Evolutionary conservation across 2,329 filamentous ascomycete species (phyloP).

Genomic region (Colletotrichum plurivorum): DNA sequence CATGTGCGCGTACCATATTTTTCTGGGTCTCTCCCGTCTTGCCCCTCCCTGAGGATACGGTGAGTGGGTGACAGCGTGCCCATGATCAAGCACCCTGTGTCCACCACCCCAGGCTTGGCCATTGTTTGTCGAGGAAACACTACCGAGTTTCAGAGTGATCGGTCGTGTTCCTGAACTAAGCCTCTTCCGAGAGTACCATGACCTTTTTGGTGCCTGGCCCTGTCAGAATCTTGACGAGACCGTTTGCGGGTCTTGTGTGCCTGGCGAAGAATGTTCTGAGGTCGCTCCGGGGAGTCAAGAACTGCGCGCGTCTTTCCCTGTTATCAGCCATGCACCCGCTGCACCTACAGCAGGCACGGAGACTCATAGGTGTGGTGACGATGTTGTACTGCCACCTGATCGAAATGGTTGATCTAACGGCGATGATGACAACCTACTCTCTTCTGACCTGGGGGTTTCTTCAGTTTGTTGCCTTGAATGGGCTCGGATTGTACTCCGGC

Average conservation of each 20-base stretch:
- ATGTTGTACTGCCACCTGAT: neutral
- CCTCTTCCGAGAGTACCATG: constrained; percentile 12
- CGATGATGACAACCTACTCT: neutral
- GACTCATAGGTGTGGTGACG: neutral
- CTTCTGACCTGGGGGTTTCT: neutral
- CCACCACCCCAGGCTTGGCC: constrained; percentile 29
- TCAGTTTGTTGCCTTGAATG: neutral
- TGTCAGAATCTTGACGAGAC: constrained; percentile 22
- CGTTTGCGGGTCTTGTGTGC: neutral
- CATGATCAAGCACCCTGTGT: constrained; percentile 1
- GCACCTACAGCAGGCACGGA: too few relatives aligned
- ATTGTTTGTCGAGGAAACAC: constrained; percentile 38
- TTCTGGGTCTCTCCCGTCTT: constrained; percentile 28
- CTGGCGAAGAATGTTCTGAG: neutral
- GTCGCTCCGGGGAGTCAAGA: neutral
- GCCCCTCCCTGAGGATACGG: constrained; percentile 5
- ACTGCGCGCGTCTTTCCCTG: neutral
- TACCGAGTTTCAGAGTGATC: constrained; percentile 41
- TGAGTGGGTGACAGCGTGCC: constrained; percentile 18
- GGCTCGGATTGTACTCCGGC: neutral
- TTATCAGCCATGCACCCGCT: neutral
- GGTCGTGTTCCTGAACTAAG: constrained; percentile 38
- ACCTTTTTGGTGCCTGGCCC: neutral
- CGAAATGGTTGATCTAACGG: neutral
- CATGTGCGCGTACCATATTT: constrained; percentile 32